Evolutionary conservation across 768 basidiomycete genomes (phyloP), one percentile per base, ranked within the genome.

Genomic region (Suillus americanus): DNA sequence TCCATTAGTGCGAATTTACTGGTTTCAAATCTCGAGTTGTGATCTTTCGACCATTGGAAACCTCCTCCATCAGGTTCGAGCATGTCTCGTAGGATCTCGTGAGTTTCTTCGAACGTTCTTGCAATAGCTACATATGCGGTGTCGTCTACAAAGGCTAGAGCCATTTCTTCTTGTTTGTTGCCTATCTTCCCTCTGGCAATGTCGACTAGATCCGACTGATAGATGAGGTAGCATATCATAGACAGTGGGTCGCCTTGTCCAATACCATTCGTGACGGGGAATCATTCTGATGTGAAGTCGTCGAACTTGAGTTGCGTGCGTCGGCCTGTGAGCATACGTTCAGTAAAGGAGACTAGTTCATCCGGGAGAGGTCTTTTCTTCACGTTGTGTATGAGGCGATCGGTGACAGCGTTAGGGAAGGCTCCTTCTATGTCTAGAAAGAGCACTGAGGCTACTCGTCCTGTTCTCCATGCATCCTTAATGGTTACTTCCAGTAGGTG

Each of bases 401-500:
- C 73, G 0, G 66, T 73, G 9, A 75, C 77, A 0, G 74, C 75
- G 64, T 77, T 82, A 0, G 79, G 82, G 66, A 82, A 83, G 2
- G 82, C 80, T 0, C 77, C 81, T 68, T 81, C 71, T 0, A 84
- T 74, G 64, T 84, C 81, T 1, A 82, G 73, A 69, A 79, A 82
- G 0, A 82, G 75, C 0, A 74, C 69, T 0, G 74, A 74, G 0
- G 68, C 79, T 0, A 82, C 81, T 20, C 79, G 73, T 0, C 67
- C 60, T 5, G 62, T 55, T 0, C 75, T 46, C 82, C 81, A 83
- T 0, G 78, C 75, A 1, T 74, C 69, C 53, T 81, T 78, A 37
- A 83, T 71, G 16, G 66, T 72, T 3, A 77, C 61, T 8, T 77
- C 70, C 0, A 82, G 65, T 2, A 74, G 62, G 57, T 77, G 72